Percentiles rank a stretch among this genome's conserved stretches.
These are phyloP conservation scores for Penicillium mononematosum DNA, from an alignment of 495 filamentous ascomycete genomes.

Conservation along the genomic window DNA sequence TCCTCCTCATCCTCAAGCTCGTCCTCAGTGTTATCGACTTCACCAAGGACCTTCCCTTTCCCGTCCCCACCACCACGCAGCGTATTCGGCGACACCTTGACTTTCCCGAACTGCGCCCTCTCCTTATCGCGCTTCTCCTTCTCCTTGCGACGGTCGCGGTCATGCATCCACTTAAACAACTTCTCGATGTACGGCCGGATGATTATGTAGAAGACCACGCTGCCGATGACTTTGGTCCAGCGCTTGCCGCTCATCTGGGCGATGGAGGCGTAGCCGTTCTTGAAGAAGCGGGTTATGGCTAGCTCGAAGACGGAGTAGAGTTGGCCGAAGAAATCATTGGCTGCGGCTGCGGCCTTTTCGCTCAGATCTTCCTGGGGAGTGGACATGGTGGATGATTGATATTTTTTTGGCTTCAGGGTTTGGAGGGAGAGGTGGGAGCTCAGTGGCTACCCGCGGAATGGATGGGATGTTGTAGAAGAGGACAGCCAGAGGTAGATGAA, in stretches of 20 bases:
- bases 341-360: constrained; percentile 31
- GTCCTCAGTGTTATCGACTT: constrained; percentile 48
- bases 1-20: constrained; percentile 60
- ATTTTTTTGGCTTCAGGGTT: constrained; percentile 6
- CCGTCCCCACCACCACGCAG: constrained; percentile 53
- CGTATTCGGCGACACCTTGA: constrained; percentile 60
- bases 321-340: constrained; percentile 38
- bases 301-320: constrained; percentile 31
- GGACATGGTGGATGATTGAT: constrained; percentile 24
- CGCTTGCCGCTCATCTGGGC: constrained; percentile 51
- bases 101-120: constrained; percentile 40
- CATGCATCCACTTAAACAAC: constrained; percentile 53
- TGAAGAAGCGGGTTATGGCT: constrained; percentile 41
- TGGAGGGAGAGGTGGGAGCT: constrained; percentile 2
- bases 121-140: constrained; percentile 49
- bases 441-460: not conserved
- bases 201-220: constrained; percentile 61
- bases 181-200: constrained; percentile 63
- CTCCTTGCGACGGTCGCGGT: constrained; percentile 54
- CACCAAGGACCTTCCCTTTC: constrained; percentile 44
- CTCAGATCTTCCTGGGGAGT: constrained; percentile 21
- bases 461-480: not conserved
- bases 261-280: constrained; percentile 57
- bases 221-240: constrained; percentile 60
- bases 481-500: not conserved